Conservation (phyloP, 129 eudicot genomes). For the Escallonia rubra region DNA sequence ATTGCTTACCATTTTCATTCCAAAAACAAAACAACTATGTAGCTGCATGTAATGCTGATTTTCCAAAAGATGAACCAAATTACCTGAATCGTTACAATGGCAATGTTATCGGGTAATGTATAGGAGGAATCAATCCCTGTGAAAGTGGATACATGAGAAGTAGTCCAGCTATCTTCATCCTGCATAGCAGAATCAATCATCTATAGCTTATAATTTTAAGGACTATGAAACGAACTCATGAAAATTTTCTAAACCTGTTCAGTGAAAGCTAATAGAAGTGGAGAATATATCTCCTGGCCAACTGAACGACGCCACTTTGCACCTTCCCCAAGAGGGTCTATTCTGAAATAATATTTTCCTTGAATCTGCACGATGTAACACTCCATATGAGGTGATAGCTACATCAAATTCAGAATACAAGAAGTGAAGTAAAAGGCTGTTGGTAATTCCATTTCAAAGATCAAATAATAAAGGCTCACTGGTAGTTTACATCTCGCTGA, state of each 20-base stretch:
- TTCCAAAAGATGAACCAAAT: background rate
- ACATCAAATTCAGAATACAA: background rate
- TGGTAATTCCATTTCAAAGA: too few relatives aligned
- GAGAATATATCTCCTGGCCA: conserved; percentile 35
- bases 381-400: background rate
- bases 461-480: too few relatives aligned
- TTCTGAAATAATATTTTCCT: conserved; percentile 23
- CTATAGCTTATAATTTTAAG: background rate
- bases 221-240: too few relatives aligned
- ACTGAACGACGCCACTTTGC: conserved; percentile 28
- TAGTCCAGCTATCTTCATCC: conserved; percentile 20
- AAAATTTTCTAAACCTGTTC: conserved; percentile 19
- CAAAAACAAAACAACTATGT: background rate
- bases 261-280: conserved; percentile 26
- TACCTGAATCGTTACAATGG: conserved; percentile 28
- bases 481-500: background rate
- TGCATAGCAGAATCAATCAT: background rate
- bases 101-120: conserved; percentile 23
- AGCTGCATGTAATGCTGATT: background rate
- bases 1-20: background rate
- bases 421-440: too few relatives aligned
- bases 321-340: conserved; percentile 28
- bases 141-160: conserved; percentile 12
- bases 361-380: conserved; percentile 13
- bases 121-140: conserved; percentile 25